Percentiles rank a stretch among this genome's conserved stretches.
Conservation (phyloP, 1,139 yeast genomes). For the Pichia sp. region DNA sequence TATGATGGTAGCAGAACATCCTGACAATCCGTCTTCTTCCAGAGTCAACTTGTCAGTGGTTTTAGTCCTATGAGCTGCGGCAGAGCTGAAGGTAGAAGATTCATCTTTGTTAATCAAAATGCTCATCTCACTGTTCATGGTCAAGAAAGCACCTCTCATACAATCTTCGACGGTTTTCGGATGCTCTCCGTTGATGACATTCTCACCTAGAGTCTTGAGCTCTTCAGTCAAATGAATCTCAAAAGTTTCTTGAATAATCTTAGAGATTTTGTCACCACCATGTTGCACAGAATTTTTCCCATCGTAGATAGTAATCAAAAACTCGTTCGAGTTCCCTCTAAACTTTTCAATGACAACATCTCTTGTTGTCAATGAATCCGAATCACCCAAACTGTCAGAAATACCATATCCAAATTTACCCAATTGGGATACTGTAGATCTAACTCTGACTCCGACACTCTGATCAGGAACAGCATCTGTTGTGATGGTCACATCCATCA, state of each 20-base stretch:
- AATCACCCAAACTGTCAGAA: constrained; percentile 76
- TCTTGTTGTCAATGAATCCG: constrained; percentile 65
- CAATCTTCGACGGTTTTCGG: constrained; percentile 61
- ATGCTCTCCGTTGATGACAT: constrained; percentile 38
- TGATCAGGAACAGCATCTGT: constrained; percentile 86
- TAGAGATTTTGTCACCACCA: constrained; percentile 68
- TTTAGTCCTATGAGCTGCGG: constrained; percentile 35
- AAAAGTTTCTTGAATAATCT: constrained; percentile 69
- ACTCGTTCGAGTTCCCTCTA: constrained; percentile 71
- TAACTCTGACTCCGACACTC: constrained; percentile 72
- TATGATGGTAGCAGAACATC: constrained; percentile 79
- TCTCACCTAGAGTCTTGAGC: constrained; percentile 46
- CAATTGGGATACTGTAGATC: constrained; percentile 86
- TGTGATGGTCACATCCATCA: constrained; percentile 92
- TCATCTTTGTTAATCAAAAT: constrained; percentile 32
- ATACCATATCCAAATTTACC: constrained; percentile 84
- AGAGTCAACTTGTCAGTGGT: constrained; percentile 38
- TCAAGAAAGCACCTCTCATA: constrained; percentile 72
- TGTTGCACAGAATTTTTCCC: constrained; percentile 59
- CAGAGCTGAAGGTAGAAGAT: constrained; percentile 33
- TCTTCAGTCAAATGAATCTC: constrained; percentile 63
- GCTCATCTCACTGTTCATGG: constrained; percentile 79
- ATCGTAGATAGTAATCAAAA: constrained; percentile 79
- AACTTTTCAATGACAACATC: constrained; percentile 87
- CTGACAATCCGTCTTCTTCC: constrained; percentile 71